Base-by-base conservation (phyloP, 2,329 filamentous ascomycete genomes). In the Albifimbria verrucaria region DNA sequence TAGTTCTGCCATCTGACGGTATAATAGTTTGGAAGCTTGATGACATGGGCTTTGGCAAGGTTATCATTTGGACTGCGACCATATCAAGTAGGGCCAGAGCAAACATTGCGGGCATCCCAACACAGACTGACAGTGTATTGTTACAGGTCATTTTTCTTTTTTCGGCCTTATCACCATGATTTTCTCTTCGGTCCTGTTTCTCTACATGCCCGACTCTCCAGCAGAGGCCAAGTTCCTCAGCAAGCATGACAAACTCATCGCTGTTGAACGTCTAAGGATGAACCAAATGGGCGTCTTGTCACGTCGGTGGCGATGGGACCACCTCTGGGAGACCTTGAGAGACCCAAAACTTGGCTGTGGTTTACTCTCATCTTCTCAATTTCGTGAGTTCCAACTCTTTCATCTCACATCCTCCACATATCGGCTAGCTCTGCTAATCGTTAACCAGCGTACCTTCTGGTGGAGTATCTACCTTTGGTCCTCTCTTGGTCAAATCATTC, bases 131-230 rank as follows among this genome's bases (percentile, higher is more conserved):
- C 32, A 39, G 18, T n/a, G n/a, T n/a, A n/a, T 5, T 6, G 32
- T 39, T 12, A 12, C 32, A 61, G 43, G 57, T 62, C 9, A 63
- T 65, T 2, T 62, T 59, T 17, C 52, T 64, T 10, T 64, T 50
- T 65, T 59, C 25, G 63, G 63, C 0, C 21, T 52, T 3, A 49
- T 67, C 62, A 73, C 75, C 1, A 73, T 80, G 23, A 74, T 77
- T 32, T 64, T 79, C 54, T 62, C 60, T 2, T 41, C 72, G 1
- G 59, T 77, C 20, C 77, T 86, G 5, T 71, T 81, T 26, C 32
- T 77, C 22, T 75, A 78, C 46, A 82, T 87, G 73, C 85, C 85
- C 0, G 84, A 87, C 60, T 83, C 80, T 0, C 83, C 83, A 0
- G 77, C 83, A 67, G 74, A 79, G 39, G 76, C 81, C 1, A 78